Evolutionary conservation across 441 rosid species (phyloP).

Genomic region (Gossypium aridum): DNA sequence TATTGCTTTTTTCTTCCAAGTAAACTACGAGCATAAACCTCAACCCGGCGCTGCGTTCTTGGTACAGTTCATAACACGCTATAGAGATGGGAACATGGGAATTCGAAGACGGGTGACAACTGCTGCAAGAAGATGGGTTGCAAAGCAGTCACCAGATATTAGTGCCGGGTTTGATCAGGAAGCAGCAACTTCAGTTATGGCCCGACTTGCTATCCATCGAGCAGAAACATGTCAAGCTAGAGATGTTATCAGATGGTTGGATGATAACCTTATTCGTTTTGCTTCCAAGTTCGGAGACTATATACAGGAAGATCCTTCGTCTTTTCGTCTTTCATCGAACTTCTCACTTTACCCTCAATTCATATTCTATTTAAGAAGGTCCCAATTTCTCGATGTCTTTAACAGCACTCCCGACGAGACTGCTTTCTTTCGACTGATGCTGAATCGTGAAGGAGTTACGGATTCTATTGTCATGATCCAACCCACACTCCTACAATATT

Average conservation of each 20-base stretch:
- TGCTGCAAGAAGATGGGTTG: slow-evolving; percentile 88
- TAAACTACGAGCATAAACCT: slow-evolving; percentile 51
- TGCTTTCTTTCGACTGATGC: slow-evolving; percentile 73
- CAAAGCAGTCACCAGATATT: slow-evolving; percentile 65
- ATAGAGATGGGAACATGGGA: slow-evolving; percentile 60
- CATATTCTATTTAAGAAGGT: slow-evolving; percentile 88
- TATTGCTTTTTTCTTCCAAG: slow-evolving; percentile 78
- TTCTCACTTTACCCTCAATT: slow-evolving; percentile 93
- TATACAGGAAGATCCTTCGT: slow-evolving; percentile 74
- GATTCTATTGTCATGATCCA: slow-evolving; percentile 90
- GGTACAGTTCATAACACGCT: slow-evolving; percentile 76
- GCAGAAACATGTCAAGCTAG: slow-evolving; percentile 61
- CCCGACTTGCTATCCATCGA: slow-evolving; percentile 78
- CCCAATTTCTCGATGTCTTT: slow-evolving; percentile 88
- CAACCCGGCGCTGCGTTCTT: slow-evolving; percentile 82
- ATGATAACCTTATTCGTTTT: slow-evolving; percentile 65
- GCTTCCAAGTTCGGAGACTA: slow-evolving; percentile 86
- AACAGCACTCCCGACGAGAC: slow-evolving; percentile 86
- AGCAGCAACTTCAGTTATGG: slow-evolving; percentile 90
- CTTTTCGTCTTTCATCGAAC: slow-evolving; percentile 75
- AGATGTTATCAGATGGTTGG: slow-evolving; percentile 92
- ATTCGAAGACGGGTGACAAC: slow-evolving; percentile 75
- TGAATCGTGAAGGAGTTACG: slow-evolving; percentile 87
- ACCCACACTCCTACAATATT: slow-evolving; percentile 80
- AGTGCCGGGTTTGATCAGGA: slow-evolving; percentile 89